Evolutionary conservation across 257 asterid species (phyloP).

Genomic region (Coffea canephora): DNA sequence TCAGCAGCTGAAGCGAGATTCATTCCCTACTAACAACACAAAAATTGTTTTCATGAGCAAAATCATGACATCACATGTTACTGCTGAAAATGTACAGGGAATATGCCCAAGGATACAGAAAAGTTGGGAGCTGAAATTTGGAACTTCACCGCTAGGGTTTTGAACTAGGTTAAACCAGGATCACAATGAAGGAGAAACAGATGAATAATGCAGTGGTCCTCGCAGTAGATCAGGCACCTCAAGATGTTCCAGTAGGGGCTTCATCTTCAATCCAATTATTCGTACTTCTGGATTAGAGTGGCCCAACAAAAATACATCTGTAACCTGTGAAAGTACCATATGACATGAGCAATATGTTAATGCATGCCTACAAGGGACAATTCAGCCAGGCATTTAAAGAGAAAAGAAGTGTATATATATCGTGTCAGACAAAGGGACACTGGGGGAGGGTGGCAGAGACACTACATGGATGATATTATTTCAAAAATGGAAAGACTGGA

Average conservation of each 20-base stretch:
- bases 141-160: background rate
- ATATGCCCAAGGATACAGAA: background rate
- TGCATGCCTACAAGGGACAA: background rate
- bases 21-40: background rate
- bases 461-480: no score
- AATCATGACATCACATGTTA: background rate
- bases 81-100: background rate
- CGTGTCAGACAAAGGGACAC: no score
- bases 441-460: no score
- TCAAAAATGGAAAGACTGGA: no score
- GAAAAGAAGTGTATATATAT: no score
- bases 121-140: background rate
- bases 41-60: background rate
- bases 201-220: conserved; percentile 58
- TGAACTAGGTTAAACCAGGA: background rate
- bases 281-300: conserved; percentile 70
- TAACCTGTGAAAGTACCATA: conserved; percentile 46
- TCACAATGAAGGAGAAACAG: background rate
- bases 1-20: background rate
- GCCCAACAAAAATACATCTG: conserved; percentile 64
- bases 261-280: conserved; percentile 69
- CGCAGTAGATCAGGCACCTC: conserved; percentile 45
- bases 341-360: background rate
- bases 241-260: conserved; percentile 44
- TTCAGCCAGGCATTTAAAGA: background rate